A percentile compares a stretch with the other conserved stretches of the same genome.
Conservation (phyloP, 2,329 filamentous ascomycete species). For the Raffaelea ambrosiae region DNA sequence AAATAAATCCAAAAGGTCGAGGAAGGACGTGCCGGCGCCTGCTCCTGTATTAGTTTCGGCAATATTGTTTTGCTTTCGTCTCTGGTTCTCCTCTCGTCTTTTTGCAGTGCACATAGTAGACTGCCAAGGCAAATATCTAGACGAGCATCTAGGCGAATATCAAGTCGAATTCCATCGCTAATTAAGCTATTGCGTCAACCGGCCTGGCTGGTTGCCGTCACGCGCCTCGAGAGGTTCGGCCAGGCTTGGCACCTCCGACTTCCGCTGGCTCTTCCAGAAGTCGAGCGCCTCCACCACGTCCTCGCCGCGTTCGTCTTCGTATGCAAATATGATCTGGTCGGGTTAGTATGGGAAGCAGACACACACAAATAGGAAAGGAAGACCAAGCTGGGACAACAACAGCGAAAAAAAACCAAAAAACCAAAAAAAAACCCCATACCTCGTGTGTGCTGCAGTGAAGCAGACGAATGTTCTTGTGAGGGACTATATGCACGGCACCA, state of each 20-base stretch:
- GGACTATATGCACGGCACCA: slow-evolving; percentile 89
- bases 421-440: slow-evolving; percentile 44
- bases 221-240: slow-evolving; percentile 1
- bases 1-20: not conserved
- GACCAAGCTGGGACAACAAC: slow-evolving; percentile 40
- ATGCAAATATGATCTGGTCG: slow-evolving; percentile 84
- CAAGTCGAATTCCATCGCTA: not conserved
- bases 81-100: no score
- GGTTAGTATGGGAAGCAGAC: slow-evolving; percentile 31
- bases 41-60: no score
- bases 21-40: not conserved
- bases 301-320: slow-evolving; percentile 89
- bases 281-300: slow-evolving; percentile 92
- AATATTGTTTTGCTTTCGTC: no score
- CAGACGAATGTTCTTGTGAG: slow-evolving; percentile 95
- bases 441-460: slow-evolving; percentile 94
- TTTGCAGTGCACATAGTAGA: not conserved
- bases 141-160: not conserved
- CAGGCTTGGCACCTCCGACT: slow-evolving; percentile 21
- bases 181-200: slow-evolving; percentile 8
- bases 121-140: not conserved
- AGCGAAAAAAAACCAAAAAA: not conserved
- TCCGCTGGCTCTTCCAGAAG: slow-evolving; percentile 73
- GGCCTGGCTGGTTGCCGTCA: not conserved
- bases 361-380: no score